phyloP scores from a whole-genome alignment of 352 stramenopile species.

The Phytopythium montanum region DNA sequence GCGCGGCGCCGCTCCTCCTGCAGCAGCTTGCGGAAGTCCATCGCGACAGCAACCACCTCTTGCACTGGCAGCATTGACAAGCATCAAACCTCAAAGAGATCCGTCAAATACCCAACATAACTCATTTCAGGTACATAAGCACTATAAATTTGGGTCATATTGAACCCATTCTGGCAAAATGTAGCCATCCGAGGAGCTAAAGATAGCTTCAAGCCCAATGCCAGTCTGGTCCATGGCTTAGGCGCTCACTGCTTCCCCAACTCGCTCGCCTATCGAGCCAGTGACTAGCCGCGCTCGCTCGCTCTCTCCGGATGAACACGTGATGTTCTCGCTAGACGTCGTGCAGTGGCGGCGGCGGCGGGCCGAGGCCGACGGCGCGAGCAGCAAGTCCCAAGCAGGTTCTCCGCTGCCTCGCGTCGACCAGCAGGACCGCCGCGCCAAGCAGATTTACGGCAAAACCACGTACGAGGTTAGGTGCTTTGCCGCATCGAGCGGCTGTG shows the following conservation, averaged over 20 bases:
- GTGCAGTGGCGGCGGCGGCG: slow-evolving; percentile 37
- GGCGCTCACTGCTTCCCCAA: neutral
- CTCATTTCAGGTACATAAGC: neutral
- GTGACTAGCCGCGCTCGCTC: neutral
- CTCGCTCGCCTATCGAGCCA: neutral
- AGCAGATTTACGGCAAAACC: slow-evolving; percentile 57
- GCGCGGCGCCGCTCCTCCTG: slow-evolving; percentile 44
- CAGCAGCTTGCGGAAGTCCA: slow-evolving; percentile 54
- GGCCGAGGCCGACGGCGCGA: slow-evolving; percentile 29
- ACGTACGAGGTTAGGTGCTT: slow-evolving; percentile 19
- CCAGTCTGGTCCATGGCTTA: neutral
- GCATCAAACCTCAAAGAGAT: neutral
- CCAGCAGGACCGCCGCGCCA: slow-evolving; percentile 28
- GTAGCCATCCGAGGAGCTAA: slow-evolving; percentile 4
- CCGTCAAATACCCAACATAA: neutral
- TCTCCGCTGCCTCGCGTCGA: slow-evolving; percentile 18
- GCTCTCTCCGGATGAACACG: neutral
- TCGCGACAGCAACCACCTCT: slow-evolving; percentile 8
- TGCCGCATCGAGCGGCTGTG: neutral
- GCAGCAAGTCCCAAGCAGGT: slow-evolving; percentile 20
- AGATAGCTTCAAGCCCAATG: slow-evolving; percentile 1
- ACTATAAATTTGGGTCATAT: neutral
- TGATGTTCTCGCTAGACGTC: slow-evolving; percentile 63
- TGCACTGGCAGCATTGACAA: neutral
- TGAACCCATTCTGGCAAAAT: neutral